phyloP scores from a whole-genome alignment of 2,329 filamentous ascomycete genomes.

The Tolypocladium tundrense region DNA sequence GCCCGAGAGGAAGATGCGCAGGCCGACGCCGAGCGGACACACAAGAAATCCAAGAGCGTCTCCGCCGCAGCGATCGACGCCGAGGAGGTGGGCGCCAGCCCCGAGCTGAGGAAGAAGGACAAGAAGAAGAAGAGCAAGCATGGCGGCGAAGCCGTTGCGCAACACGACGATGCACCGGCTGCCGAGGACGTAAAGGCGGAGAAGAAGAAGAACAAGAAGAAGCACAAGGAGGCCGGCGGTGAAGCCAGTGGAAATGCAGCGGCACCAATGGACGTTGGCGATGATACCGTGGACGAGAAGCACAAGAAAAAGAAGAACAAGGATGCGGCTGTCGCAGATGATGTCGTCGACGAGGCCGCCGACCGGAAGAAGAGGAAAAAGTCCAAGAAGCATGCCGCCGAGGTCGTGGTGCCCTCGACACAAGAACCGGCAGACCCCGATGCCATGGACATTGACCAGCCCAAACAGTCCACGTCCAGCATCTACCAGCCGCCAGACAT shows the following conservation, averaged over 20 bases:
- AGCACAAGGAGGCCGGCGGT: conserved; percentile 15
- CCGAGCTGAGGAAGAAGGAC: conserved; percentile 16
- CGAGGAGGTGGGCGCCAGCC: conserved; percentile 10
- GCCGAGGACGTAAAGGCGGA: conserved; percentile 2
- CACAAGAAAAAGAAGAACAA: conserved; percentile 20
- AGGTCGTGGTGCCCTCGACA: conserved; percentile 1
- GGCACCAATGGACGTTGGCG: conserved; percentile 8
- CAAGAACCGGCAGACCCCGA: conserved; percentile 15
- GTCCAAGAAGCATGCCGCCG: conserved; percentile 20
- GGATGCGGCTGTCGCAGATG: conserved; percentile 5
- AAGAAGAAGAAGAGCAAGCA: conserved; percentile 16
- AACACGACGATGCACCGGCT: not conserved
- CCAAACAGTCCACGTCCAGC: conserved; percentile 16
- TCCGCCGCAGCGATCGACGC: conserved; percentile 13
- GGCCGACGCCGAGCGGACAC: conserved; percentile 31
- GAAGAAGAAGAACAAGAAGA: conserved; percentile 15
- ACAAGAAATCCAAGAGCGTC: conserved; percentile 41
- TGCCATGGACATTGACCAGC: conserved; percentile 29
- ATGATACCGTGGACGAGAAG: conserved; percentile 13
- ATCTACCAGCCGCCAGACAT: conserved; percentile 28
- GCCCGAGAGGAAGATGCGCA: conserved; percentile 30
- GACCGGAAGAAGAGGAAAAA: conserved; percentile 20
- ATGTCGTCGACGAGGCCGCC: conserved; percentile 9
- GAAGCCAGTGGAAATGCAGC: conserved; percentile 6
- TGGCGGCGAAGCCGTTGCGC: conserved; percentile 8